phyloP scores from a whole-genome alignment of 768 basidiomycete species.

The Xanthoconium stramineum region DNA sequence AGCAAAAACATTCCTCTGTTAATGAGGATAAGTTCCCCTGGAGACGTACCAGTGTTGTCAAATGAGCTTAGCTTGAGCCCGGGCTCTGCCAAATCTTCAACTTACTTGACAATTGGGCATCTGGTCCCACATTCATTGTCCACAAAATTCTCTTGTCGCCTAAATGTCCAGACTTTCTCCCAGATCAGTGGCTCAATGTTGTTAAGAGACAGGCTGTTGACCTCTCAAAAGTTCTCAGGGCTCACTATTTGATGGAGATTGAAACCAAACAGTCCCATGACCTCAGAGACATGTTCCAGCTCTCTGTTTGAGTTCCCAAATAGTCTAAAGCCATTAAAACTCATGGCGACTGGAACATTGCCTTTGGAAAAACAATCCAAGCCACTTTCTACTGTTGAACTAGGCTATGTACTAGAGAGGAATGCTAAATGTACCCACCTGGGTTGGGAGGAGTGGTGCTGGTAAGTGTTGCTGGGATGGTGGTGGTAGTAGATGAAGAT shows the following conservation, averaged over 20 bases:
- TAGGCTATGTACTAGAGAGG: no score
- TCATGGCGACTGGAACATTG: not conserved
- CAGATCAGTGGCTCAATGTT: conserved; percentile 9
- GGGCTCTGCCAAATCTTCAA: not conserved
- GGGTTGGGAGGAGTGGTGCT: no score
- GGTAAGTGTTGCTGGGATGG: no score
- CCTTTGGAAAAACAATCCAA: not conserved
- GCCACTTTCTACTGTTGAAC: not conserved
- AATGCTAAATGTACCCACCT: no score
- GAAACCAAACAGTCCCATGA: conserved; percentile 3
- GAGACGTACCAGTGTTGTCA: not conserved
- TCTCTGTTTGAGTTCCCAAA: not conserved
- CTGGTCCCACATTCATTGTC: not conserved
- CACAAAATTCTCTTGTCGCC: not conserved
- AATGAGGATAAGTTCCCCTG: not conserved
- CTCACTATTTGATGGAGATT: not conserved
- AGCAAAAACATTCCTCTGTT: not conserved
- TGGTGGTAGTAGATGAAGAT: no score
- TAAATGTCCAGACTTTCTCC: conserved; percentile 2
- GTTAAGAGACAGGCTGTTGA: not conserved
- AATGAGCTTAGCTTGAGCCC: not conserved
- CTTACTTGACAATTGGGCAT: not conserved
- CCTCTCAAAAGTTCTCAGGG: conserved; percentile 9
- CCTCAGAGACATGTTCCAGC: conserved; percentile 2
- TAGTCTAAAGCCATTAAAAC: not conserved